Percentiles rank a stretch among this genome's conserved stretches.
These are phyloP conservation scores for Solanum tarijense DNA, from an alignment of 257 asterid species.

Conservation along the genomic window DNA sequence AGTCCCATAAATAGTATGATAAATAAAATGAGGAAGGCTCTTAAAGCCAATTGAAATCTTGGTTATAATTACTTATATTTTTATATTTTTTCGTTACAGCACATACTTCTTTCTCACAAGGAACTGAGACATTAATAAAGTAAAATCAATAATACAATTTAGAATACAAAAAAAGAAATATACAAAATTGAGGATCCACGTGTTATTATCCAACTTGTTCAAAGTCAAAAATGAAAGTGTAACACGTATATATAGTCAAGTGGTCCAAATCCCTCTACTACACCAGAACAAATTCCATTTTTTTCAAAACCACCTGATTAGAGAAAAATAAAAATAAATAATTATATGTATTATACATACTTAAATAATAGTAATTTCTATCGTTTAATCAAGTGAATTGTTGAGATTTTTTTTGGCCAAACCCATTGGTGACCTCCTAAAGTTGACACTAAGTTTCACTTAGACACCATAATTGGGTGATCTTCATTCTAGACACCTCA, in stretches of 20 bases:
- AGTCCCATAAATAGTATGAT: neutral
- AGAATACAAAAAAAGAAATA: no score
- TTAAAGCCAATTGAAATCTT: neutral
- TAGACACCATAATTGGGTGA: no score
- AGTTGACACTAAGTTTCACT: no score
- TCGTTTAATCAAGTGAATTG: no score
- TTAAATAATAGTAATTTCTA: no score
- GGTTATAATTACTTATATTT: neutral
- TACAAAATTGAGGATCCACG: neutral
- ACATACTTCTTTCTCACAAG: neutral
- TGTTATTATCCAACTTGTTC: neutral
- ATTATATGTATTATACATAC: neutral
- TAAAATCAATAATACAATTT: neutral
- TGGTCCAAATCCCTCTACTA: neutral
- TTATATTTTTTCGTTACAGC: neutral
- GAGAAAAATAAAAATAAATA: no score
- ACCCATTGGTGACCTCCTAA: no score
- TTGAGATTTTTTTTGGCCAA: no score
- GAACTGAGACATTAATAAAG: neutral
- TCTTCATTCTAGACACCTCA: no score
- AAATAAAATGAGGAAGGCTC: no score
- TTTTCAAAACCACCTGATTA: neutral
- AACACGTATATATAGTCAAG: neutral
- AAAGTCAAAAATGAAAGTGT: neutral
- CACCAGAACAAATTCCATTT: neutral